These are phyloP conservation scores for Dioszegia hungarica DNA, from an alignment of 768 basidiomycete genomes.

Conservation along the genomic window DNA sequence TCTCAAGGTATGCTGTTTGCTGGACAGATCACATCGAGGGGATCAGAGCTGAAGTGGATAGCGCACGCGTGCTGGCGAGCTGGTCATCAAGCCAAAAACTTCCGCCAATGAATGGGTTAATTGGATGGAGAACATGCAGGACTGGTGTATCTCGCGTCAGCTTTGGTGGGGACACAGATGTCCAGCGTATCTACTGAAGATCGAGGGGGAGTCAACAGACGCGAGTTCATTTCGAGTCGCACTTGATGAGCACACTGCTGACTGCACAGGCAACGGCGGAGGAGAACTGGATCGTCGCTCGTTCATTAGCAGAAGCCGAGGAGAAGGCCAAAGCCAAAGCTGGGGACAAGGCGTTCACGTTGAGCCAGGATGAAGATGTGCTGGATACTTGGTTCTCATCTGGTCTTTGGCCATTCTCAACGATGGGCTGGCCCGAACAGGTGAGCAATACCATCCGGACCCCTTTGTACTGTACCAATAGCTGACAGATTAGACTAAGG, in stretches of 20 bases:
- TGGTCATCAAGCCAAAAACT: constrained; percentile 71
- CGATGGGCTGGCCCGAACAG: constrained; percentile 95
- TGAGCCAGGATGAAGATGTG: constrained; percentile 94
- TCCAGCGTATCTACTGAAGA: constrained; percentile 85
- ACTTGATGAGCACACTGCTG: neutral
- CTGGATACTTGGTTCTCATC: constrained; percentile 99
- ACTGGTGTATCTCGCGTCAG: constrained; percentile 99
- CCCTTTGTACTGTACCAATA: neutral
- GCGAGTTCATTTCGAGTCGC: constrained; percentile 26
- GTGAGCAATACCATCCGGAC: constrained; percentile 54
- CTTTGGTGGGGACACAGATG: constrained; percentile 99
- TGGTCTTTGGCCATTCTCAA: constrained; percentile 94
- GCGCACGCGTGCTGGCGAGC: constrained; percentile 84
- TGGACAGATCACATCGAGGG: neutral
- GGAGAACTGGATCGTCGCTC: constrained; percentile 86
- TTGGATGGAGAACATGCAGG: constrained; percentile 91
- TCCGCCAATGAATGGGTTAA: constrained; percentile 93
- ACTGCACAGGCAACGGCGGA: constrained; percentile 60
- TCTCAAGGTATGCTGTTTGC: constrained; percentile 58
- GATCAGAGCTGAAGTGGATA: constrained; percentile 43
- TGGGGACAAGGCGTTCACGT: constrained; percentile 61
- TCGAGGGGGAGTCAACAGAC: constrained; percentile 70
- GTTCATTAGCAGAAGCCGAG: constrained; percentile 72
- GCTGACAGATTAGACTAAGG: constrained; percentile 59
- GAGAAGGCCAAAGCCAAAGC: constrained; percentile 66